These are phyloP conservation scores for Platismatia glauca DNA, from an alignment of 495 filamentous ascomycete species.

Conservation along the genomic window DNA sequence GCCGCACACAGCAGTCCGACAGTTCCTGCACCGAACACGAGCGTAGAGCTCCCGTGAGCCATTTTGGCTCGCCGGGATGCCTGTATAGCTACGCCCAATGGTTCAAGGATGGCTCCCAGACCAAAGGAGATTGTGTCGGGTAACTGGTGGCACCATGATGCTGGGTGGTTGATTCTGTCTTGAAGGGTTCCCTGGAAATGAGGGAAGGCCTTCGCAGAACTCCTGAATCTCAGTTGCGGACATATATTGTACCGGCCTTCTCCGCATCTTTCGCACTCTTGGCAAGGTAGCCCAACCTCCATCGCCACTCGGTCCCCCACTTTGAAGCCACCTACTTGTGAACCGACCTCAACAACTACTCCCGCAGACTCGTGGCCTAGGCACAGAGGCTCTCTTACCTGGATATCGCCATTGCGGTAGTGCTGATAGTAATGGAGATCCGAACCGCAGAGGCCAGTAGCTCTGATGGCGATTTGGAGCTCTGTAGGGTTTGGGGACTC, in stretches of 20 bases:
- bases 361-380: conserved; percentile 77
- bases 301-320: conserved; percentile 69
- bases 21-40: conserved; percentile 75
- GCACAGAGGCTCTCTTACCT: conserved; percentile 60
- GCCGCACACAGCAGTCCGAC: conserved; percentile 67
- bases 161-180: conserved; percentile 68
- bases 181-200: conserved; percentile 80
- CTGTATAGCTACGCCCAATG: conserved; percentile 72
- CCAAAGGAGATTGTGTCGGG: conserved; percentile 54
- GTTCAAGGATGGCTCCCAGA: conserved; percentile 69
- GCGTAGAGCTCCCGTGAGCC: conserved; percentile 42
- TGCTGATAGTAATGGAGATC: conserved; percentile 82
- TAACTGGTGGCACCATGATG: conserved; percentile 59
- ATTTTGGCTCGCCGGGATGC: conserved; percentile 55
- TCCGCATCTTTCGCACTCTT: conserved; percentile 54
- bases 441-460: conserved; percentile 74
- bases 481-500: conserved; percentile 43
- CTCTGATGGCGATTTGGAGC: conserved; percentile 64
- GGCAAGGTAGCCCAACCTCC: conserved; percentile 77
- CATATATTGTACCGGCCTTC: conserved; percentile 80
- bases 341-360: conserved; percentile 55
- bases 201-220: conserved; percentile 67
- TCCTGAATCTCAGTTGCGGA: conserved; percentile 65
- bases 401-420: conserved; percentile 75
- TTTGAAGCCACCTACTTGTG: conserved; percentile 30